Base-by-base conservation (phyloP, 2,329 filamentous ascomycete genomes). In the Cryphonectria nitschkei region DNA sequence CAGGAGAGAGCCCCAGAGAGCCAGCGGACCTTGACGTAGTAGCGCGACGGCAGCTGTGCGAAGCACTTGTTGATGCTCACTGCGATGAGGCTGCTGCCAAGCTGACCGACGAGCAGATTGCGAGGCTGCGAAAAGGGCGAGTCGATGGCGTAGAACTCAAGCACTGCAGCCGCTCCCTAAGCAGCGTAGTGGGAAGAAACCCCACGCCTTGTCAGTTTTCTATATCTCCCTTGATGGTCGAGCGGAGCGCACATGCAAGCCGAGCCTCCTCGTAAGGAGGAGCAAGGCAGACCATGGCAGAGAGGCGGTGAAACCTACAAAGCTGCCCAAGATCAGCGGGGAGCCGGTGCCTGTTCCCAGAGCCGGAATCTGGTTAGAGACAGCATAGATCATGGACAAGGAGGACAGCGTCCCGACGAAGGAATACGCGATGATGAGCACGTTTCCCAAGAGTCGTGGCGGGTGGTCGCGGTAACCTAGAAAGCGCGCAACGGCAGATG, bases 71-170 rank as follows among this genome's bases (percentile, higher is more conserved):
- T 84, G 66, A 93, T 84, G 39, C 81, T 79, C 16, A 93, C 84
- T 13, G 91, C 92, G 46, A 90, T 81, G 3, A 89, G 52, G 14
- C 88, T 85, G 1, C 90, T 84, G 58, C 93, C 78, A 41, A 92
- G 68, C 77, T 94, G 92, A n/a, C 91, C 90, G 8, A 90, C 72
- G 19, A 94, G 78, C 58, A 88, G 85, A 78, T 91, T 93, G 34
- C 92, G 89, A 0, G 92, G 92, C 76, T 94, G 92, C 0, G 92
- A 85, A 39, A 94, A 86, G 0, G 92, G 91, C 0, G 91, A 91
- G 65, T 92, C 89, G 74, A 93, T 90, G 63, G 88, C 85, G 75
- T 90, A 90, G 79, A 92, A 94, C 76, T 92, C 87, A 52, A 94
- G 86, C n/a, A 94, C 90, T 19, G 92, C 92, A 2, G 91, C 89